Percentiles rank a stretch among this genome's conserved stretches.
These are phyloP conservation scores for Phytophthora sp. DNA, from an alignment of 352 stramenopile species.

Conservation along the genomic window DNA sequence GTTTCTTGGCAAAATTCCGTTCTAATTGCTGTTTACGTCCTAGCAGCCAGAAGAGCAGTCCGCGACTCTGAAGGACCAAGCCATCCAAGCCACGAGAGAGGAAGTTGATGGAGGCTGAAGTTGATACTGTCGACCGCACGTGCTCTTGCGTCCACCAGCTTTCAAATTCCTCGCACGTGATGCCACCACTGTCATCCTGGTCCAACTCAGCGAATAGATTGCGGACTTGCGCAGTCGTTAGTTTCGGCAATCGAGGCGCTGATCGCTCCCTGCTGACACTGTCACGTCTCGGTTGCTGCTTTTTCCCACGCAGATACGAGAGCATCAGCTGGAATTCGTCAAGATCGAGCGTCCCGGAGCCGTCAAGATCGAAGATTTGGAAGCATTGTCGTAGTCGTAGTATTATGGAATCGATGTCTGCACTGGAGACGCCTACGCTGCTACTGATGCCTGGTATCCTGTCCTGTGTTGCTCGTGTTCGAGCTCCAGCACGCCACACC, in stretches of 20 bases:
- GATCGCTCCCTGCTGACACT: constrained; percentile 4
- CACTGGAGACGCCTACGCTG: not conserved
- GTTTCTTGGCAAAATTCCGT: constrained; percentile 60
- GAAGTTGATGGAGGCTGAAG: constrained; percentile 44
- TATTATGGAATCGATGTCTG: constrained; percentile 2
- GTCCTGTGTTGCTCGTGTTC: constrained; percentile 1
- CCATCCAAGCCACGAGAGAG: constrained; percentile 39
- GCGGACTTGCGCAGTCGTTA: constrained; percentile 41
- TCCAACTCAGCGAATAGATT: constrained; percentile 53
- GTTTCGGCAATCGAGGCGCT: constrained; percentile 19
- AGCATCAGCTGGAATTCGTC: constrained; percentile 62
- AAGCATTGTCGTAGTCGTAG: constrained; percentile 51
- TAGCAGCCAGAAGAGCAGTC: constrained; percentile 53
- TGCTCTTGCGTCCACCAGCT: constrained; percentile 43
- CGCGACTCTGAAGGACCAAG: constrained; percentile 50
- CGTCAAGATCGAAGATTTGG: constrained; percentile 52
- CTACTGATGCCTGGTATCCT: not conserved
- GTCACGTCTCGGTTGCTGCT: not conserved
- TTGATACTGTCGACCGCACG: constrained; percentile 18
- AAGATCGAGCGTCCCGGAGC: constrained; percentile 51
- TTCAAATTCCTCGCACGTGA: constrained; percentile 47
- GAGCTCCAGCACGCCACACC: constrained; percentile 30
- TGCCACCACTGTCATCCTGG: constrained; percentile 32
- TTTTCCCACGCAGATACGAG: constrained; percentile 46
- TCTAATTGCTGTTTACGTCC: constrained; percentile 53